Base-by-base conservation (phyloP, 805 yeast genomes). In the Ogataea kodamae region DNA sequence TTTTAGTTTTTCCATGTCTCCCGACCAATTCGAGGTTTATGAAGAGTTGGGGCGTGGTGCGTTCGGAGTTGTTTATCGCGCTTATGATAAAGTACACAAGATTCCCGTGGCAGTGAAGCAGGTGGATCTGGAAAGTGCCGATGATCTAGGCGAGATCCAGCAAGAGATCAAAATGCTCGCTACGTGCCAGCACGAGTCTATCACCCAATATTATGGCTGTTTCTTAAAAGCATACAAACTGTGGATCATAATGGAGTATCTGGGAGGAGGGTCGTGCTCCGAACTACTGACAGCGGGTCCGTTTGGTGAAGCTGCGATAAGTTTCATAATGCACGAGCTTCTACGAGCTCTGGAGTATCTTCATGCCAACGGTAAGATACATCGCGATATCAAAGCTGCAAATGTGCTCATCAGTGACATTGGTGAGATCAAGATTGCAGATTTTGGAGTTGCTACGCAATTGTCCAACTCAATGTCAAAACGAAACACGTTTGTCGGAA, bases 391-490 rank as follows among this genome's bases (percentile, higher is more conserved):
- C 33, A 90, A 89, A 55, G 95, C 97, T 2, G 97, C 96, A 0
- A 90, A 90, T 55, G 76, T 90, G 15, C 62, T 90, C 20, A 56
- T 89, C 11, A 78, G 86, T 12, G 70, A 71, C 2, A 60, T 68
- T 9, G 89, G 94, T 3, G 78, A 73, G 7, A 90, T 87, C 9
- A 92, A 90, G 50, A 69, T 90, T 30, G 97, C 96, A 2, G 98
- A 90, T 57, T 90, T 90, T 59, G 97, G 97, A 1, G 96, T 90
- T 8, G 95, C 97, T 1, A 85, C 97, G 1, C 83, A 79, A 47
- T 67, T 61, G 4, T 68, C 78, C 2, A 79, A 78, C 32, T 68
- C 74, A 46, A 61, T 75, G 37, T 67, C 74, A 11, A 67, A 76
- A 37, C 37, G 67, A 27, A 66, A 70, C 54, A 62, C 81, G 0